A percentile compares a stretch with the other conserved stretches of the same genome.
These are phyloP conservation scores for Paraconiothyrium brasiliense DNA, from an alignment of 2,329 filamentous ascomycete species.

Conservation along the genomic window DNA sequence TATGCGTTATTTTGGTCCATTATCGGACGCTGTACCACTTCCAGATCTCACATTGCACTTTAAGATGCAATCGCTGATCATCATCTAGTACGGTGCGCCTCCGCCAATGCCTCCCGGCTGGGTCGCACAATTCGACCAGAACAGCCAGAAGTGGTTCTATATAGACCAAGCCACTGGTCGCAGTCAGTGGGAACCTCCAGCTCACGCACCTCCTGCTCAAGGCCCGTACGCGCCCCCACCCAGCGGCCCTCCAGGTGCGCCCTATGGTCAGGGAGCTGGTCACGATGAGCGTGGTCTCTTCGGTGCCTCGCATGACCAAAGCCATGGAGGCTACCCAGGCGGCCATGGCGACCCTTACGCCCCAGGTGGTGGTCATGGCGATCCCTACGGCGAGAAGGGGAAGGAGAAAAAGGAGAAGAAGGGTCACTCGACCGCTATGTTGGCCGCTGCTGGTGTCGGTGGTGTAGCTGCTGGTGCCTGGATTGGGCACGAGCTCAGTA, in stretches of 20 bases:
- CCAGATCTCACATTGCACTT: not conserved
- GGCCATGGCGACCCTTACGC: conserved; percentile 33
- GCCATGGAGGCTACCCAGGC: conserved; percentile 21
- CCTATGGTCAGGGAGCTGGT: conserved; percentile 16
- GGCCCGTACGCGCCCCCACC: conserved; percentile 46
- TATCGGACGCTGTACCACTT: not conserved
- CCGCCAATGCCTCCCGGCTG: conserved; percentile 66
- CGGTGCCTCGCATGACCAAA: conserved; percentile 30
- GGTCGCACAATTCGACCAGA: conserved; percentile 70
- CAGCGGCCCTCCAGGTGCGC: conserved; percentile 5
- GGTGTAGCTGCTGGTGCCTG: conserved; percentile 69
- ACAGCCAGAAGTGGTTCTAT: conserved; percentile 71
- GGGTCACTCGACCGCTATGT: conserved; percentile 57
- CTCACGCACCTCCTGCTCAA: conserved; percentile 37
- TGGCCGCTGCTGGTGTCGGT: conserved; percentile 65
- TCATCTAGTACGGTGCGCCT: conserved; percentile 54
- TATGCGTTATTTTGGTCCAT: not conserved
- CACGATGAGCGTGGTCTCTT: conserved; percentile 42
- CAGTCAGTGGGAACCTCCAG: conserved; percentile 71
- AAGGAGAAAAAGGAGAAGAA: conserved; percentile 40
- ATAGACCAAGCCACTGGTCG: conserved; percentile 68
- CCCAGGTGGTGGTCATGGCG: conserved; percentile 21
- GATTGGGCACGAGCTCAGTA: conserved; percentile 66
- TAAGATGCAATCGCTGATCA: conserved; percentile 1
- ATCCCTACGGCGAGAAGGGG: conserved; percentile 11